Evolutionary conservation across 2,329 filamentous ascomycete species (phyloP).

Genomic region (Bipolaris cookei): DNA sequence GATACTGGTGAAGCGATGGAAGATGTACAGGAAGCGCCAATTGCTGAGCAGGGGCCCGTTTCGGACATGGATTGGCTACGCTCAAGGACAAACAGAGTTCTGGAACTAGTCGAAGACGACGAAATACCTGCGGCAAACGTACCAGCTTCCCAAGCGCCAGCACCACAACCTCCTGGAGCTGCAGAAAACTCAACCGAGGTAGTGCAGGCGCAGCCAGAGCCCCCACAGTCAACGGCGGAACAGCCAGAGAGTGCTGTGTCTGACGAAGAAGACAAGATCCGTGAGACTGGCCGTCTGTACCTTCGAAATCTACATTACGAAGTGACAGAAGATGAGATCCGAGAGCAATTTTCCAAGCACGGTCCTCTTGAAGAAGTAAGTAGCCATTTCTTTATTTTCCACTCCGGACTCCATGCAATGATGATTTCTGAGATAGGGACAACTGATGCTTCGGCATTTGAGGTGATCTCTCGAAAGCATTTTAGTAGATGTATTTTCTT

Average conservation of each 20-base stretch:
- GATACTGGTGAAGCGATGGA: slow-evolving; percentile 29
- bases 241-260: slow-evolving; percentile 48
- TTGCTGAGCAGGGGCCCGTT: slow-evolving; percentile 53
- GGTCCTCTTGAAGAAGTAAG: slow-evolving; percentile 89
- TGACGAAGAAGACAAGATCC: slow-evolving; percentile 67
- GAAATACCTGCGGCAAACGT: slow-evolving; percentile 50
- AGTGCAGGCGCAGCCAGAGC: slow-evolving; percentile 16
- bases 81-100: slow-evolving; percentile 81
- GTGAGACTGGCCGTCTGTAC: slow-evolving; percentile 79
- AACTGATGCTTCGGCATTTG: slow-evolving; percentile 93
- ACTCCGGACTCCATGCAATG: slow-evolving; percentile 57
- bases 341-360: slow-evolving; percentile 72
- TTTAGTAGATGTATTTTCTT: slow-evolving; percentile 99
- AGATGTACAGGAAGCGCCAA: slow-evolving; percentile 18
- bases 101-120: slow-evolving; percentile 82
- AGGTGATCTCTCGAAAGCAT: slow-evolving; percentile 91
- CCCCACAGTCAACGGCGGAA: slow-evolving; percentile 22
- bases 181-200: slow-evolving; percentile 17
- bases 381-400: slow-evolving; percentile 19
- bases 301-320: slow-evolving; percentile 87
- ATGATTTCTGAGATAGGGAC: slow-evolving; percentile 99
- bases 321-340: slow-evolving; percentile 77
- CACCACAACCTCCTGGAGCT: slow-evolving; percentile 12
- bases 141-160: slow-evolving; percentile 1
- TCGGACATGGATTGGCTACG: slow-evolving; percentile 92